phyloP scores from a whole-genome alignment of 306 rosid genomes.

The Quercus robur region DNA sequence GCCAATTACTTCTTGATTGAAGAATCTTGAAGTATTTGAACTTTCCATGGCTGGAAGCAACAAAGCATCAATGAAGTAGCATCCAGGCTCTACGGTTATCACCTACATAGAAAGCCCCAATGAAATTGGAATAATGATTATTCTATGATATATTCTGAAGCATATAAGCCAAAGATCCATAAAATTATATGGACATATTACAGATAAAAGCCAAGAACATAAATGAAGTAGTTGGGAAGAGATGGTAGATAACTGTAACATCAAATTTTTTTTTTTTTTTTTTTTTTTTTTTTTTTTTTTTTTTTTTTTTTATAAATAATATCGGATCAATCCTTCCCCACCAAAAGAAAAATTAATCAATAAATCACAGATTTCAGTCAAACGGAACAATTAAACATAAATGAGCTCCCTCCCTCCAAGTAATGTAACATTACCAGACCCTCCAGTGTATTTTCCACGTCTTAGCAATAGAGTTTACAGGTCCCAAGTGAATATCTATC shows the following conservation, averaged over 20 bases:
- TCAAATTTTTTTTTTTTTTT: neutral
- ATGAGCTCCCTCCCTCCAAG: neutral
- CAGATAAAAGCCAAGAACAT: neutral
- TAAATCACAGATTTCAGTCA: neutral
- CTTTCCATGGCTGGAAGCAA: conserved; percentile 63
- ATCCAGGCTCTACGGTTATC: conserved; percentile 93
- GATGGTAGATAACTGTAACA: neutral
- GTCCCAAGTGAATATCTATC: neutral
- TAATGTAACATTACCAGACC: neutral
- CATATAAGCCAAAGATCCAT: conserved; percentile 1
- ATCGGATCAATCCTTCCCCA: neutral
- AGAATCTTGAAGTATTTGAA: conserved; percentile 56
- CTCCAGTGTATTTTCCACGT: neutral
- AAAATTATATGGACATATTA: neutral
- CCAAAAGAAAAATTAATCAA: neutral
- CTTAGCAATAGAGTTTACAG: neutral
- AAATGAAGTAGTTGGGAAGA: neutral
- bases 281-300: neutral
- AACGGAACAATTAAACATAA: neutral
- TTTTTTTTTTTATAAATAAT: too few species aligned
- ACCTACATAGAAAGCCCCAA: conserved; percentile 42
- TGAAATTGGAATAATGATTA: neutral
- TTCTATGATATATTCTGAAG: neutral
- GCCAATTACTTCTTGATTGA: conserved; percentile 52
- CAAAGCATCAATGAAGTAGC: conserved; percentile 89